phyloP scores from a whole-genome alignment of 176 grass and related monocot genomes.

The Cenchrus purpureus region DNA sequence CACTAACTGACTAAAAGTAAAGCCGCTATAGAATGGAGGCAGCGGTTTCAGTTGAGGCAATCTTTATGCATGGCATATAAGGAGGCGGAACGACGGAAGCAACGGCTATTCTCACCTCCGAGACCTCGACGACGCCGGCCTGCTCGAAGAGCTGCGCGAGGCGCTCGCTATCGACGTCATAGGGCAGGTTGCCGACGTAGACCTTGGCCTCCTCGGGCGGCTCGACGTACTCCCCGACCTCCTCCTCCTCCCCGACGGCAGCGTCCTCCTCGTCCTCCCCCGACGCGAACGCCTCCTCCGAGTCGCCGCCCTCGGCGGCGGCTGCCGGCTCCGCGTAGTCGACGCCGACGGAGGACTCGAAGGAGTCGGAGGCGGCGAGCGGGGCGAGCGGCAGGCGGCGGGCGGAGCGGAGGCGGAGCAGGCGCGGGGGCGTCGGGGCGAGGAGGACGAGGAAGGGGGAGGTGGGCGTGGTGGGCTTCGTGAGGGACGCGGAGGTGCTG shows the following conservation, averaged over 20 bases:
- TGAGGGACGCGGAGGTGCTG: conserved; percentile 1
- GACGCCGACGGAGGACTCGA: conserved; percentile 27
- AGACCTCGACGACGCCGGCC: conserved; percentile 77
- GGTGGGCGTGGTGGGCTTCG: neutral
- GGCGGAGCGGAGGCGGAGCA: conserved; percentile 27
- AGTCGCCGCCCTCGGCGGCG: neutral
- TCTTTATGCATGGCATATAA: neutral
- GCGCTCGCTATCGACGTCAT: conserved; percentile 77
- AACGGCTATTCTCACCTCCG: conserved; percentile 58
- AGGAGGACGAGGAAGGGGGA: conserved; percentile 44
- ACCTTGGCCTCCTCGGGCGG: conserved; percentile 75
- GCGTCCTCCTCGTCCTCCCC: conserved; percentile 23
- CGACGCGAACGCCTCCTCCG: neutral
- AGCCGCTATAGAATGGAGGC: neutral
- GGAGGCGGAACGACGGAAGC: neutral
- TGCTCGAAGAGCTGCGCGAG: conserved; percentile 84
- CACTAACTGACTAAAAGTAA: neutral
- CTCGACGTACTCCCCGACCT: conserved; percentile 48
- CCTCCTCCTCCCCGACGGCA: neutral
- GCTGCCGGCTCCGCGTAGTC: conserved; percentile 30
- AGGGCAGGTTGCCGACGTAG: conserved; percentile 86
- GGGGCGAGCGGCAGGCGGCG: conserved; percentile 44
- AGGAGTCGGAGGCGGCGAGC: conserved; percentile 39
- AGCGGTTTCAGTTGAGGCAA: neutral
- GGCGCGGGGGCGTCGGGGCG: neutral